phyloP scores from a whole-genome alignment of 108 stramenopile species.

The Nitzschia sp. region DNA sequence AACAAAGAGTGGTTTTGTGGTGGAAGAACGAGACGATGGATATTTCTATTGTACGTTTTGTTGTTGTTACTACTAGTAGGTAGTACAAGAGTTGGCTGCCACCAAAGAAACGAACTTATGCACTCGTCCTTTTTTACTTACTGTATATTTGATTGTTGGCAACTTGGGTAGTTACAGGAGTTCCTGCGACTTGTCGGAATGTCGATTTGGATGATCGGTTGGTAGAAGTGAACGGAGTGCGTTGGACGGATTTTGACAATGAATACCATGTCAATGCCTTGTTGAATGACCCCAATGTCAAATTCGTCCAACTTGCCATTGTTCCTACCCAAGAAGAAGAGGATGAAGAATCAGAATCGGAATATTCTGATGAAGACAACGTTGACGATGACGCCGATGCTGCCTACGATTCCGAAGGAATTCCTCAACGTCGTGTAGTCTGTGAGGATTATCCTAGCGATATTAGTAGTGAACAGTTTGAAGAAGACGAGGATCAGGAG shows the following conservation, averaged over 20 bases:
- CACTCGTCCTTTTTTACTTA: too few relatives aligned
- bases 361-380: neutral
- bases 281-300: conserved; percentile 8
- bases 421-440: neutral
- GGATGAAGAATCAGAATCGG: neutral
- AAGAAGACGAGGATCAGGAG: neutral
- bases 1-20: conserved; percentile 7
- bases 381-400: neutral
- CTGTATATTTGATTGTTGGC: too few relatives aligned
- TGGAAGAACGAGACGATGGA: conserved; percentile 20
- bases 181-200: conserved; percentile 1
- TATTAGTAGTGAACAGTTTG: neutral
- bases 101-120: too few relatives aligned
- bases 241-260: conserved; percentile 13
- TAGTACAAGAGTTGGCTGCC: too few relatives aligned
- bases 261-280: conserved; percentile 13
- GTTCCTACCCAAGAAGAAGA: neutral
- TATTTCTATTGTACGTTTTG: conserved; percentile 22
- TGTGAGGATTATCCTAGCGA: conserved; percentile 5
- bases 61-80: too few relatives aligned
- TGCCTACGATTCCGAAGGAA: neutral
- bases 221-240: conserved; percentile 17
- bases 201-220: conserved; percentile 7
- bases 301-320: neutral
- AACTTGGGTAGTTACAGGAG: neutral